Evolutionary conservation across 768 basidiomycete genomes (phyloP).

Genomic region (Crepidotus variabilis): DNA sequence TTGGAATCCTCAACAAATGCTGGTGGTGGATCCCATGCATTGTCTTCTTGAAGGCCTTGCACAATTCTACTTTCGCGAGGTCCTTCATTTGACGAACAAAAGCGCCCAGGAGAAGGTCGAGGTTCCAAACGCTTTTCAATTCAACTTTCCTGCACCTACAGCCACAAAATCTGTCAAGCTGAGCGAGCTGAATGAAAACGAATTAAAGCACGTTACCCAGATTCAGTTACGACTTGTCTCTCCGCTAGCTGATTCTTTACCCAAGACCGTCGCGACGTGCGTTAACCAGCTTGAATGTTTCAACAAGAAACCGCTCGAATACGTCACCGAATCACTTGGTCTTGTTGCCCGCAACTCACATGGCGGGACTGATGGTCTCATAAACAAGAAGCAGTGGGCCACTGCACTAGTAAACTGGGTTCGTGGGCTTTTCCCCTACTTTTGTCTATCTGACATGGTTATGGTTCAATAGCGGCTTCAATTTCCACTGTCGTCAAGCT

Average conservation of each 20-base stretch:
- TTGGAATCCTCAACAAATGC: conserved; percentile 15
- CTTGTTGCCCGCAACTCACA: neutral
- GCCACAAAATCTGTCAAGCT: neutral
- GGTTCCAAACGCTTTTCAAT: conserved; percentile 1
- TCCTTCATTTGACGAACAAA: conserved; percentile 5
- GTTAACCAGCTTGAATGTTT: neutral
- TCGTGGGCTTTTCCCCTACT: neutral
- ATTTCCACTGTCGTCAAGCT: neutral
- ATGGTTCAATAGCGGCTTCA: neutral
- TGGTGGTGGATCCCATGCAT: conserved; percentile 13
- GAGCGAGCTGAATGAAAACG: neutral
- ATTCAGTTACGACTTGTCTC: neutral
- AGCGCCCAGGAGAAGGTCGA: neutral
- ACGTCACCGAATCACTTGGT: neutral
- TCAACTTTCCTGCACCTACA: neutral
- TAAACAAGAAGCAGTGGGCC: neutral
- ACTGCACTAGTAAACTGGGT: neutral
- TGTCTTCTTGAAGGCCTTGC: conserved; percentile 11
- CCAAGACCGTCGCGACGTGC: neutral
- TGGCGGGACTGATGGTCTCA: neutral
- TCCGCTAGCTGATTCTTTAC: neutral
- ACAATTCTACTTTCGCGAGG: conserved; percentile 20
- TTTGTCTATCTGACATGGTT: neutral
- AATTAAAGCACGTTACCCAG: conserved; percentile 1
- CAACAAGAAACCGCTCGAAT: neutral